Evolutionary conservation across 805 yeast species (phyloP).

Genomic region (Yarrowia bubula): DNA sequence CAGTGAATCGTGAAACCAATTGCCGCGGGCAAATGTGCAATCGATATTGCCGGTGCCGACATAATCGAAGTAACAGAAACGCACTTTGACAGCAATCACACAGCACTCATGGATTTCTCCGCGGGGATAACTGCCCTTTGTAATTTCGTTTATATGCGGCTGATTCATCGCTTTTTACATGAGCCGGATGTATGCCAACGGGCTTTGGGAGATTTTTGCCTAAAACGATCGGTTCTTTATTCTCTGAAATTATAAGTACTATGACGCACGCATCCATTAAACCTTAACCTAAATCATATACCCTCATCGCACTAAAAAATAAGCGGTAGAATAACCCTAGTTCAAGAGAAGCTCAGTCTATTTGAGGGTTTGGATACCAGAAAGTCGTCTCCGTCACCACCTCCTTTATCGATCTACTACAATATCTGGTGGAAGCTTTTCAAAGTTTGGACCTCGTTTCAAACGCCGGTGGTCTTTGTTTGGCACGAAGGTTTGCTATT

Average conservation of each 20-base stretch:
- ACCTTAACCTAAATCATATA: not conserved
- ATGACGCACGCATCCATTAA: slow-evolving; percentile 4
- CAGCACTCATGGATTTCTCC: not conserved
- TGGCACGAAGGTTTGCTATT: not conserved
- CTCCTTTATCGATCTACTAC: too few relatives aligned
- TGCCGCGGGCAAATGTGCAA: too few relatives aligned
- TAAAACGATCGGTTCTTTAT: not conserved
- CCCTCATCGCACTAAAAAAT: not conserved
- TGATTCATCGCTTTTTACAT: not conserved
- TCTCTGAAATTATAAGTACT: not conserved
- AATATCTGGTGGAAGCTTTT: not conserved
- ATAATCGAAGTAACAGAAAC: not conserved
- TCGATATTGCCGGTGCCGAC: not conserved
- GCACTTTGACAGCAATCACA: slow-evolving; percentile 5
- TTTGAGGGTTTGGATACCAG: too few relatives aligned
- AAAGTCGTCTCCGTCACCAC: too few relatives aligned
- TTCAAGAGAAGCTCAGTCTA: too few relatives aligned
- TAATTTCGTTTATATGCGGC: not conserved
- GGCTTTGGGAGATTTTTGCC: slow-evolving; percentile 16
- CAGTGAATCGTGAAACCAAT: too few relatives aligned
- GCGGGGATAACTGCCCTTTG: not conserved
- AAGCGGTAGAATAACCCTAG: too few relatives aligned
- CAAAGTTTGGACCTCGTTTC: not conserved
- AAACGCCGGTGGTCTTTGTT: not conserved
- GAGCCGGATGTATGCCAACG: not conserved